Base-by-base conservation (phyloP, 345 rosid genomes). In the Nasturtium officinale region DNA sequence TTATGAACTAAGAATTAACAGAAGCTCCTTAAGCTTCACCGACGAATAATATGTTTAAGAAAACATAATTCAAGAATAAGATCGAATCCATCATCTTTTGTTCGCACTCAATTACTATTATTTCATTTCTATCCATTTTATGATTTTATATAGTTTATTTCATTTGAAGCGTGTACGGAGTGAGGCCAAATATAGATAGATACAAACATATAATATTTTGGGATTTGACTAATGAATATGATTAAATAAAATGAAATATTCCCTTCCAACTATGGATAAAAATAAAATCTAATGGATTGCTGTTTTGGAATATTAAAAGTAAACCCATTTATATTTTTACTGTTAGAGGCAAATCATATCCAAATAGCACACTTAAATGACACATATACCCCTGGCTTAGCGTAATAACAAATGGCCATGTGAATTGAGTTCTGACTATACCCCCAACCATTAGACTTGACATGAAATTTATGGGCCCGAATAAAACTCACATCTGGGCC, bases 291-390 rank as follows among this genome's bases (percentile, higher is more conserved):
- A 26, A 26, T 47, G 9, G 38, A 29, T 26, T 76, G 9, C 50
- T 57, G 61, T 40, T 30, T 23, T 60, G 57, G 69, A 61, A 68
- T 68, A 75, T 68, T 16, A 29, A 51, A n/a, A n/a, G n/a, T n/a
- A n/a, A n/a, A n/a, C n/a, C n/a, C n/a, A n/a, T n/a, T n/a, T n/a
- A n/a, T n/a, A n/a, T n/a, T n/a, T n/a, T n/a, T n/a, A n/a, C n/a
- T 69, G 80, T 77, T 55, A 61, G 15, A 20, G 9, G 30, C 47
- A 56, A 77, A 70, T 64, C 66, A 46, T 70, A 77, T 77, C 61
- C 52, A 70, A 29, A 70, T 18, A 63, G 43, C 16, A 64, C 17
- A 25, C 0, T 0, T 7, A 1, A 35, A 76, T 18, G 75, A 69
- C 58, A 76, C 0, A 62, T 17, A 42, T 55, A 55, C 65, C 67